Evolutionary conservation across 495 filamentous ascomycete genomes (phyloP).

Genomic region (Trypethelium eluteriae): DNA sequence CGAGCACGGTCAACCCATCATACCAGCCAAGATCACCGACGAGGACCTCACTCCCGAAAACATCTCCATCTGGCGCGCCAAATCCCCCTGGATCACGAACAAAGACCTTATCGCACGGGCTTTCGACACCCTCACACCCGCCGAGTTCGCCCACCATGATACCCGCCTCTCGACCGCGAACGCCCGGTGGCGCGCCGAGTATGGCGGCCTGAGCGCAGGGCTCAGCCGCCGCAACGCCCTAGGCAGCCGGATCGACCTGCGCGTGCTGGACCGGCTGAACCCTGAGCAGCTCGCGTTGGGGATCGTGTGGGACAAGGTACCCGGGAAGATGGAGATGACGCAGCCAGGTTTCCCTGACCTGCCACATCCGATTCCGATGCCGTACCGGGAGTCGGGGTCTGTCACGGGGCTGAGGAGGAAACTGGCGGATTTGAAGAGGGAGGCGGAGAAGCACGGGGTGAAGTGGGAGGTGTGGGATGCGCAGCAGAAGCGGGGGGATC

Average conservation of each 20-base stretch:
- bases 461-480: background rate
- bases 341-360: background rate
- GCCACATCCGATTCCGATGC: background rate
- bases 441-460: background rate
- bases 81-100: background rate
- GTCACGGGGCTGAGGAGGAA: background rate
- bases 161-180: background rate
- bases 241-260: background rate
- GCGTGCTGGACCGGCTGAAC: background rate
- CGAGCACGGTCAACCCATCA: background rate
- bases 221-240: background rate
- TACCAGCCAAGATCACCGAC: background rate
- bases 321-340: background rate
- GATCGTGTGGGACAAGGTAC: background rate
- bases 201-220: background rate
- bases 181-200: background rate
- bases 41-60: background rate
- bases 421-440: background rate
- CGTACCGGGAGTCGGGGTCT: background rate
- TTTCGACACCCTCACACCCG: background rate
- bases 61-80: background rate
- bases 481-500: background rate
- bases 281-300: background rate
- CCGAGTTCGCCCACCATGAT: background rate
- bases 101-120: background rate